Evolutionary conservation across 176 grass and related monocot species (phyloP), one percentile per base, ranked within the genome.

Genomic region (Cocos nucifera): DNA sequence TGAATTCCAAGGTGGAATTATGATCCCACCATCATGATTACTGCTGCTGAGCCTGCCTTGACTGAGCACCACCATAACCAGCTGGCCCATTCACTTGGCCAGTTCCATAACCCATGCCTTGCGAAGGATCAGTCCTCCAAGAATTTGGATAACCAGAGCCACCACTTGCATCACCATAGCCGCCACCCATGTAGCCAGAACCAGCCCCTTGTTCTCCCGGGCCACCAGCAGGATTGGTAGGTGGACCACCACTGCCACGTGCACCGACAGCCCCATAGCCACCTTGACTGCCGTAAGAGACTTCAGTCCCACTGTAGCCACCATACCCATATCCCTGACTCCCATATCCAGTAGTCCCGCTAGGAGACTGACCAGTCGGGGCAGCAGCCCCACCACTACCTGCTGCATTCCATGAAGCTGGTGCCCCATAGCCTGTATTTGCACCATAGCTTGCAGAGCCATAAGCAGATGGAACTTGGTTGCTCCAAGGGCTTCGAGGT

Each of bases 261-360:
- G 44, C 82, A 53, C 79, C 82, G 70, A 73, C 78, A 49, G 79
- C 69, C 16, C 87, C 73, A 49, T 86, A 90, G n/a, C 79, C 87
- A 71, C 82, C 87, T 71, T 80, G 87, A 64, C 62, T 90, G 71
- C 77, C 94, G 49, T 87, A 88, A 15, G 81, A 72, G 7, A 69
- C 82, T 63, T 98, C 94, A 14, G 70, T 22, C 17, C 83, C 73
- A 61, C 88, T 88, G 67, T 98, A 98, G 50, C 79, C 80, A 79
- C 83, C 74, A 78, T 93, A 98, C 9, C 85, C 88, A 26, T 93
- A 98, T 14, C 88, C 94, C 72, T 92, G 87, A 71, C 58, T 67
- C 23, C 77, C 85, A 69, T 96, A 96, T 23, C 78, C 86, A 26
- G 68, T 68, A 54, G 67, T 61, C 57, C 71, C 84, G 71, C 78